Evolutionary conservation across 75 land plant genomes (phyloP), one percentile per base, ranked within the genome.

Genomic region (Selaginella moellendorffii): DNA sequence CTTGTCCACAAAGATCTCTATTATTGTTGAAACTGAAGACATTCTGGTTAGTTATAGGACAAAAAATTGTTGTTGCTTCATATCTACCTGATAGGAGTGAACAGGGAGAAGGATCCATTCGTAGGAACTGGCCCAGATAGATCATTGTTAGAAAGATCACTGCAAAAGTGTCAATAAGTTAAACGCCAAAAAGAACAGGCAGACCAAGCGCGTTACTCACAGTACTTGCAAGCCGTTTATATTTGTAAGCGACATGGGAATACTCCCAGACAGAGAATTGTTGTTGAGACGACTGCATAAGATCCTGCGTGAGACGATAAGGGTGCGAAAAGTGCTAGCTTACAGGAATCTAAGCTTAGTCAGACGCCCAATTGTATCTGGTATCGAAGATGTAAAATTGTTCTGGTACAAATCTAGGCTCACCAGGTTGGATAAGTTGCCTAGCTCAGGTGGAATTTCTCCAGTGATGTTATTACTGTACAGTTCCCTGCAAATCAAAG

Each of bases 1-100:
- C 59, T 56, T 56, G 25, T 24, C 59, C 59, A 56, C 59, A 56
- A 56, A 56, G 59, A 21, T n/a, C 59, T 21, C n/a, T 56, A 25
- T 56, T 56, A 21, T 56, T 56, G 2, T 19, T 2, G 24, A 56
- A 56, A 56, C 59, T 56, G 59, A 2, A 56, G n/a, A 25, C 59
- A 56, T 56, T 8, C 2, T 8, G 5, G 5, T 2, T 21, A 21
- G 59, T 19, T 56, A 8, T 56, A 25, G 9, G 2, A 21, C 9
- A 56, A 56, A 25, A 9, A 56, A 9, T 56, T 19, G 59, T n/a
- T 2, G 14, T 10, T 10, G 18, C 51, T 46, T 46, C n/a, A n/a
- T n/a, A n/a, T n/a, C n/a, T 9, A 56, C 59, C 59, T 56, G 19
- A 56, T 21, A 25, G 59, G 59, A 56, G 59, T 56, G n/a, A 56